A percentile compares a stretch with the other conserved stretches of the same genome.
Evolutionary conservation across 768 basidiomycete species (phyloP).

Genomic region (Coprinellus micaceus): DNA sequence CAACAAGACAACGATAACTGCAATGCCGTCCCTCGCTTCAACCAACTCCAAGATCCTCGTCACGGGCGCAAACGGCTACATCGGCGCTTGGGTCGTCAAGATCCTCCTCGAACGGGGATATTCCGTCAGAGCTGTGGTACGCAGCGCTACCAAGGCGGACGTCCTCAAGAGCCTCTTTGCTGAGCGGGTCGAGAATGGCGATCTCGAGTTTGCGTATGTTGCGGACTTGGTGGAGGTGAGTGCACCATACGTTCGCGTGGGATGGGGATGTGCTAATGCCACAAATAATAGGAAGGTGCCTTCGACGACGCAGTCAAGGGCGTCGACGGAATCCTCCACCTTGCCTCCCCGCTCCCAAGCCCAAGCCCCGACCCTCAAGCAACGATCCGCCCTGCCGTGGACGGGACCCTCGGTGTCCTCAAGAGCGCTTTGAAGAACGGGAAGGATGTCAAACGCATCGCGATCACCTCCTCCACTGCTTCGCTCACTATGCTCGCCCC

Average conservation of each 20-base stretch:
- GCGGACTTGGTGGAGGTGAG: slow-evolving; percentile 52
- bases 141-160: slow-evolving; percentile 21
- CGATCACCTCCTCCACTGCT: slow-evolving; percentile 64
- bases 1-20: neutral
- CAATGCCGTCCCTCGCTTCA: neutral
- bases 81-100: slow-evolving; percentile 28
- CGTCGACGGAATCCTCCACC: slow-evolving; percentile 68
- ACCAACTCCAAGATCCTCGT: slow-evolving; percentile 23
- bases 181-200: slow-evolving; percentile 26
- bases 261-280: neutral
- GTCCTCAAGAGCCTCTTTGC: slow-evolving; percentile 18
- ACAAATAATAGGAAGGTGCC: slow-evolving; percentile 45
- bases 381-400: neutral
- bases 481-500: slow-evolving; percentile 35
- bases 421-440: slow-evolving; percentile 16
- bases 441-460: slow-evolving; percentile 58
- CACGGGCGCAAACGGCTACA: slow-evolving; percentile 28
- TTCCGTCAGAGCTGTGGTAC: slow-evolving; percentile 25
- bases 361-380: neutral
- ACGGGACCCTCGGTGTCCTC: neutral
- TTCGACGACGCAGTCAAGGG: slow-evolving; percentile 79
- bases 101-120: slow-evolving; percentile 26
- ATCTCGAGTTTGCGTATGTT: slow-evolving; percentile 63
- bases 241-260: neutral
- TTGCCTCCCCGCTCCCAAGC: slow-evolving; percentile 54